Conservation (phyloP, 352 stramenopile genomes). For the Pythium aphanidermatum region DNA sequence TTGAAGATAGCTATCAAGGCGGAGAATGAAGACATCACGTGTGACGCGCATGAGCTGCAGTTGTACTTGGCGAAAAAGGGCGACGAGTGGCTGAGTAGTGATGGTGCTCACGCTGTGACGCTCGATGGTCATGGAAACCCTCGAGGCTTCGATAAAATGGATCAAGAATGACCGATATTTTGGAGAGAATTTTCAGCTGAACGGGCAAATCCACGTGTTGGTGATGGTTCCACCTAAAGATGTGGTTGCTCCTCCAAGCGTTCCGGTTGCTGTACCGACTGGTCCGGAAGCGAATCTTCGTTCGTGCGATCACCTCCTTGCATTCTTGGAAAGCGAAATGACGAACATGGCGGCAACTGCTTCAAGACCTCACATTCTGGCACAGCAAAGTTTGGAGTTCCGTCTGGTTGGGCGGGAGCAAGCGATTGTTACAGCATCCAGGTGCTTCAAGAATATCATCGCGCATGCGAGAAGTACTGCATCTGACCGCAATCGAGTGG, state of each 20-base stretch:
- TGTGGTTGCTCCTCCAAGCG: slow-evolving; percentile 1
- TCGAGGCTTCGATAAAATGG: not conserved
- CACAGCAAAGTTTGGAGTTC: slow-evolving; percentile 5
- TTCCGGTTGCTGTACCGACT: slow-evolving; percentile 9
- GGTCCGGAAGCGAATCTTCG: slow-evolving; percentile 16
- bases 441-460: slow-evolving; percentile 12
- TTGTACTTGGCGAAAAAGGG: slow-evolving; percentile 3
- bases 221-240: slow-evolving; percentile 1
- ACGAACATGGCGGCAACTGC: slow-evolving; percentile 10
- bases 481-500: slow-evolving; percentile 12
- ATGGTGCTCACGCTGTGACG: not conserved
- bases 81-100: slow-evolving; percentile 1
- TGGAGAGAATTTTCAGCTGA: not conserved
- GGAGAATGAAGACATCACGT: not conserved
- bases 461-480: slow-evolving; percentile 4
- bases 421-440: slow-evolving; percentile 9
- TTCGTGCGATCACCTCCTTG: slow-evolving; percentile 20
- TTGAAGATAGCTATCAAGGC: not conserved
- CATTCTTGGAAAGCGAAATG: slow-evolving; percentile 12
- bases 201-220: slow-evolving; percentile 4
- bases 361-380: slow-evolving; percentile 9
- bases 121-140: not conserved
- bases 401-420: slow-evolving; percentile 8
- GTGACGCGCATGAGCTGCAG: slow-evolving; percentile 2
- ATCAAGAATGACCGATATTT: slow-evolving; percentile 2